Conservation (phyloP, 2,329 filamentous ascomycete genomes). For the Chaetomium sp. region DNA sequence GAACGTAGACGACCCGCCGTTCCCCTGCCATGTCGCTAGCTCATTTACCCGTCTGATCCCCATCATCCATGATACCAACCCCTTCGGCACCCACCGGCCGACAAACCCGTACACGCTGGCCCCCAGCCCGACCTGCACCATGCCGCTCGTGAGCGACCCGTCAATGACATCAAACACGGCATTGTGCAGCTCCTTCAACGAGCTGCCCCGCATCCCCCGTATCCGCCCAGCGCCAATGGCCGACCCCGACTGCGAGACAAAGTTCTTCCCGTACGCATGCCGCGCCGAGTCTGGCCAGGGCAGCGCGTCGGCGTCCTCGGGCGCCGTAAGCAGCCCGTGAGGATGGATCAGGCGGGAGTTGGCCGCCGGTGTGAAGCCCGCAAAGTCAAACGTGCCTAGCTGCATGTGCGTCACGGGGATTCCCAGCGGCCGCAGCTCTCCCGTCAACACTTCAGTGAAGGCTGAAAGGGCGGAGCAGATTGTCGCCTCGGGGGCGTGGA, state of each 20-base stretch:
- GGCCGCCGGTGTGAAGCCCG: constrained; percentile 59
- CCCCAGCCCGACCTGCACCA: constrained; percentile 81
- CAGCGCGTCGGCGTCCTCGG: constrained; percentile 57
- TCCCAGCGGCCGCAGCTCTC: constrained; percentile 73
- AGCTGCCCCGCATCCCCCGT: constrained; percentile 67
- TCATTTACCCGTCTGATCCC: constrained; percentile 68
- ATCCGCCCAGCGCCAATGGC: constrained; percentile 59
- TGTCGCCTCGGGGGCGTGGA: constrained; percentile 82
- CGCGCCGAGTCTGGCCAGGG: constrained; percentile 66
- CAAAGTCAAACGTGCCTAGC: constrained; percentile 87
- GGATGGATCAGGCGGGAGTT: constrained; percentile 38
- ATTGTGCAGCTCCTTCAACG: constrained; percentile 77
- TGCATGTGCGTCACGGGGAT: constrained; percentile 86
- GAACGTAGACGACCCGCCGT: constrained; percentile 22
- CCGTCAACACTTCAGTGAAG: constrained; percentile 77
- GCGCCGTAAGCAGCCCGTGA: constrained; percentile 45
- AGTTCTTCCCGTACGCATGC: constrained; percentile 64
- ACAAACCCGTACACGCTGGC: constrained; percentile 83
- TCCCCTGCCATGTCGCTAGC: constrained; percentile 56
- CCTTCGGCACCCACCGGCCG: constrained; percentile 74
- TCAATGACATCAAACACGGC: constrained; percentile 89
- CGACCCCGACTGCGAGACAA: constrained; percentile 56
- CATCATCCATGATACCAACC: constrained; percentile 91
- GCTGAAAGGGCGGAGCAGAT: constrained; percentile 85
- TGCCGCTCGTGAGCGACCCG: constrained; percentile 59